A percentile compares a stretch with the other conserved stretches of the same genome.
These are phyloP conservation scores for Solanum chacoense DNA, from an alignment of 305 asterid species.

Conservation along the genomic window DNA sequence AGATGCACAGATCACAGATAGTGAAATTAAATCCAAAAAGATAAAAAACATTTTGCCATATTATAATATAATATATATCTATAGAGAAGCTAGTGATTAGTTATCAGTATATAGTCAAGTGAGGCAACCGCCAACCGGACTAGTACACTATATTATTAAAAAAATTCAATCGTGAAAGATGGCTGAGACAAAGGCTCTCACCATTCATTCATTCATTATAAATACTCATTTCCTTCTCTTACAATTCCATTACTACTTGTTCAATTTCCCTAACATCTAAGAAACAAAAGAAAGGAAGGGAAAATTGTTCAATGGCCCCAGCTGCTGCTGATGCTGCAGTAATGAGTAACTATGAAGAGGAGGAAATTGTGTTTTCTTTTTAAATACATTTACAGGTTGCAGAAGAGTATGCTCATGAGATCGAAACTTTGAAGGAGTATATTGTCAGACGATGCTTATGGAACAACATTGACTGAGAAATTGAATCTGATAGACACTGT, in stretches of 20 bases:
- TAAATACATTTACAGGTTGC: neutral
- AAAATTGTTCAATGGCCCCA: neutral
- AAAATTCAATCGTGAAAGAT: neutral
- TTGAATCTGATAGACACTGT: neutral
- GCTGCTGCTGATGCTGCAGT: neutral
- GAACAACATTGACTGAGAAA: neutral
- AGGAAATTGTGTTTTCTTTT: neutral
- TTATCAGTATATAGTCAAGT: neutral
- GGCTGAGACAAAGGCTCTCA: neutral
- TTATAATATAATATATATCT: neutral
- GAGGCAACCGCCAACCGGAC: neutral
- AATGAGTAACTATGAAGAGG: neutral
- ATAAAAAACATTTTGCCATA: neutral
- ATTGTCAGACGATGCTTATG: neutral
- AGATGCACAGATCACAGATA: neutral
- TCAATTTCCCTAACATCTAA: neutral
- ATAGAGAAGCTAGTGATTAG: neutral
- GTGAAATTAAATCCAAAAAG: neutral
- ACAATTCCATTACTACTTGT: neutral
- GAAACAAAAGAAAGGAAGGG: neutral
- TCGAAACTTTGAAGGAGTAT: slow-evolving; percentile 12
- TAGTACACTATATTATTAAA: neutral
- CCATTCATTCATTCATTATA: neutral
- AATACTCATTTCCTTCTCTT: neutral
- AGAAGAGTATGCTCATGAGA: neutral